Base-by-base conservation (phyloP, 129 eudicot species). In the Deinandra increscens region DNA sequence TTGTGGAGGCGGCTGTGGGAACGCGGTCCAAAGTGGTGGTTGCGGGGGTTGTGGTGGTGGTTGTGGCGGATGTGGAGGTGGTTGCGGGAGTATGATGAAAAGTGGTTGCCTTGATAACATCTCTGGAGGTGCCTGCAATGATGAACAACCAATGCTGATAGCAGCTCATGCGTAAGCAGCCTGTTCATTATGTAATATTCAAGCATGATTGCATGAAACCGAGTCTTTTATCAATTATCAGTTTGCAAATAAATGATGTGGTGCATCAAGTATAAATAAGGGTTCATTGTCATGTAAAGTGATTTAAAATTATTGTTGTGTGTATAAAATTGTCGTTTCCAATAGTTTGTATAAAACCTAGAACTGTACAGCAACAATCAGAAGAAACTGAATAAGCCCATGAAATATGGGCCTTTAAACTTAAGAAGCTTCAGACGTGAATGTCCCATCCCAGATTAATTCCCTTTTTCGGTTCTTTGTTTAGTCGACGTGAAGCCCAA, bases 91-190 rank as follows among this genome's bases (percentile, higher is more conserved):
- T 10, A 68, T 36, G 66, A 43, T 58, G 64, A 54, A 41, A 42
- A 75, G 64, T 37, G 70, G 63, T 23, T 48, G 53, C 13, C 18
- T 61, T 6, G 62, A 72, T 63, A 73, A 50, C 63, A 73, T 48
- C 13, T 26, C 60, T 7, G 64, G 42, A 37, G 50, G 64, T 22
- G n/a, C 70, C 53, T 62, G 43, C 70, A 74, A 23, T 10, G 64
- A 64, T 42, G 66, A 74, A 74, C 78, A 51, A 53, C 72, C 78
- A 53, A 64, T 74, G 66, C 78, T 39, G 50, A 64, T 76, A 46
- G 69, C 64, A 68, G 75, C 69, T 69, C 44, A 60, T 10, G 80
- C 80, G 38, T 76, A 76, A 68, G 43, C 63, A 37, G 22, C 10
- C 12, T 58, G 45, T 43, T 43, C 58, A 71, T 56, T 59, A 44